Evolutionary conservation across 2,329 filamentous ascomycete species (phyloP).

Genomic region (Aschersonia sp.): DNA sequence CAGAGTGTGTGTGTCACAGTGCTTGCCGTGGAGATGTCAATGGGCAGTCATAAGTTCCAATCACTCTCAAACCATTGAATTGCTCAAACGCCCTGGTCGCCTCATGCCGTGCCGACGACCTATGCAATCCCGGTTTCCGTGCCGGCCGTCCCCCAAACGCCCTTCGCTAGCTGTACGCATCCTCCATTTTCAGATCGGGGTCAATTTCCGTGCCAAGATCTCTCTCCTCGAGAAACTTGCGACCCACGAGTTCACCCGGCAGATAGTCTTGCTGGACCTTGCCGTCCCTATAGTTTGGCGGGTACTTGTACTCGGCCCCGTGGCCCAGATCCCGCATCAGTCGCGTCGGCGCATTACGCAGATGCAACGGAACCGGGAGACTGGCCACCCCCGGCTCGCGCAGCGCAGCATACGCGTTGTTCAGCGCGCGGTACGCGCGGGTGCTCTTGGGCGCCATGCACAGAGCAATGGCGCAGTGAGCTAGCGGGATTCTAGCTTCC

Average conservation of each 20-base stretch:
- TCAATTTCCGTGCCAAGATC: constrained; percentile 73
- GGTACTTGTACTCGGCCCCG: constrained; percentile 90
- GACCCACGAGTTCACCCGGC: constrained; percentile 58
- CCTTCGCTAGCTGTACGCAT: background rate
- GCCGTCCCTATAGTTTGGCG: constrained; percentile 76
- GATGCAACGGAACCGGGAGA: constrained; percentile 70
- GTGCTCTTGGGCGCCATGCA: constrained; percentile 75
- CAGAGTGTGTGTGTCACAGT: too few relatives aligned
- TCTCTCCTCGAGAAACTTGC: constrained; percentile 62
- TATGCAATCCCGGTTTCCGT: background rate
- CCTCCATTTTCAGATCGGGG: constrained; percentile 39
- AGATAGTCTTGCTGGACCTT: constrained; percentile 78
- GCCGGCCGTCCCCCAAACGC: background rate
- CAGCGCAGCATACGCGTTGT: constrained; percentile 65
- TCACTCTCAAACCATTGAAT: too few relatives aligned
- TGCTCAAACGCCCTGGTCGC: too few relatives aligned
- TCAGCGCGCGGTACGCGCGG: constrained; percentile 67
- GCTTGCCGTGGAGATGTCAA: too few relatives aligned
- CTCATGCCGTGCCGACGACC: too few relatives aligned
- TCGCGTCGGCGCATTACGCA: constrained; percentile 82
- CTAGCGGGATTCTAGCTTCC: constrained; percentile 83
- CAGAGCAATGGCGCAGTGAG: constrained; percentile 73
- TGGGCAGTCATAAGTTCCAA: too few relatives aligned
- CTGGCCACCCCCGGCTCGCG: constrained; percentile 71
- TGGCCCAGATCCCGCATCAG: constrained; percentile 90